phyloP scores from a whole-genome alignment of 257 asterid species.

The Nemophila menziesii region DNA sequence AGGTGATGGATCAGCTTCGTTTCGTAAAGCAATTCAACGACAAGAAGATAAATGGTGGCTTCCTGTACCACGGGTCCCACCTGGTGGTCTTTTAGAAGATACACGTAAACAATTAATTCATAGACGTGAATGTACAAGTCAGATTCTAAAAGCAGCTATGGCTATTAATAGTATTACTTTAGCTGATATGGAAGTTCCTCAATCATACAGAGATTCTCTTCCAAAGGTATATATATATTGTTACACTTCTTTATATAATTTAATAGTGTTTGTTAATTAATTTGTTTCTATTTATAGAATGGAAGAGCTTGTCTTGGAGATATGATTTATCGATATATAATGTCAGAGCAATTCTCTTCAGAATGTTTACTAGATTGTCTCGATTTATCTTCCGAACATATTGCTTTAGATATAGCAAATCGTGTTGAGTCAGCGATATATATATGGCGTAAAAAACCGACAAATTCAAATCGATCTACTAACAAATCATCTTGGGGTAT shows the following conservation, averaged over 20 bases:
- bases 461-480: constrained; percentile 35
- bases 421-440: constrained; percentile 64
- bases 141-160: constrained; percentile 84
- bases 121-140: constrained; percentile 79
- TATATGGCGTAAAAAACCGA: constrained; percentile 53
- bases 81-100: constrained; percentile 56
- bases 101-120: constrained; percentile 44
- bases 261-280: background rate
- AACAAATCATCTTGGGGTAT: constrained; percentile 85
- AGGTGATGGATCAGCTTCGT: constrained; percentile 57
- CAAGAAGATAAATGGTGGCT: constrained; percentile 97
- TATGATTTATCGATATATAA: constrained; percentile 63
- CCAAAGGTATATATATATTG: constrained; percentile 53
- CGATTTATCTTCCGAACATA: constrained; percentile 60
- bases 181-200: constrained; percentile 95
- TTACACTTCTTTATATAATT: background rate
- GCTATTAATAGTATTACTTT: constrained; percentile 59
- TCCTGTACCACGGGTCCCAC: constrained; percentile 94
- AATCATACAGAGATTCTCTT: constrained; percentile 65
- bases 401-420: constrained; percentile 66
- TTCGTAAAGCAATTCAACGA: constrained; percentile 45
- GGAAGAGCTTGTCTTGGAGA: constrained; percentile 78
- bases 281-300: constrained; percentile 25
- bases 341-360: constrained; percentile 67
- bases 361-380: constrained; percentile 79